phyloP scores from a whole-genome alignment of 2,329 filamentous ascomycete species.

The Penicillium sp. region DNA sequence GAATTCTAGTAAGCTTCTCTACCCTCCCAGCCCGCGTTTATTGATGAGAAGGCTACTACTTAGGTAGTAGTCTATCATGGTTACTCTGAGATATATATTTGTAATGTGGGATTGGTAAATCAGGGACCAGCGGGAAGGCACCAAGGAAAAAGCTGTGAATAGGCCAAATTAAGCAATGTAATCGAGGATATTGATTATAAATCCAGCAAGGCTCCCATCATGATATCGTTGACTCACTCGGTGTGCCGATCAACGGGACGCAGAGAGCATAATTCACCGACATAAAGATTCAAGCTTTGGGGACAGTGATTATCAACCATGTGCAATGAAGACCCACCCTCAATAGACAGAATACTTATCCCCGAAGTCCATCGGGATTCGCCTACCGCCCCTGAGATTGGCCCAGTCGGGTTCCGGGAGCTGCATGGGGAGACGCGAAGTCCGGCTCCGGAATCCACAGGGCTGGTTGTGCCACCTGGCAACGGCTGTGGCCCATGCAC shows the following conservation, averaged over 20 bases:
- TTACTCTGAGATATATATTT: too few relatives aligned
- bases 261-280: not conserved
- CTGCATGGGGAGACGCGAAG: not conserved
- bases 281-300: not conserved
- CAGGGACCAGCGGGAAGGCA: too few relatives aligned
- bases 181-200: not conserved
- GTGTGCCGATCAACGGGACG: not conserved
- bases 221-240: not conserved
- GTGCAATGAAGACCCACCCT: not conserved
- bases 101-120: too few relatives aligned
- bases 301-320: not conserved
- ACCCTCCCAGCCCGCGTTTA: too few relatives aligned
- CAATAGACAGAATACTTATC: not conserved
- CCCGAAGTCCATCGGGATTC: not conserved
- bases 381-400: not conserved
- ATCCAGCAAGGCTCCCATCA: not conserved
- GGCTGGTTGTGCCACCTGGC: not conserved
- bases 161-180: too few relatives aligned
- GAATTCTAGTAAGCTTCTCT: too few relatives aligned
- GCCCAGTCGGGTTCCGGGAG: not conserved
- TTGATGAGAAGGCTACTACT: too few relatives aligned
- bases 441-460: not conserved
- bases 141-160: too few relatives aligned
- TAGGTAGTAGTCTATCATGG: too few relatives aligned
- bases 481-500: constrained; percentile 10